Base-by-base conservation (phyloP, 2,329 filamentous ascomycete genomes). In the Nothopassalora personata region DNA sequence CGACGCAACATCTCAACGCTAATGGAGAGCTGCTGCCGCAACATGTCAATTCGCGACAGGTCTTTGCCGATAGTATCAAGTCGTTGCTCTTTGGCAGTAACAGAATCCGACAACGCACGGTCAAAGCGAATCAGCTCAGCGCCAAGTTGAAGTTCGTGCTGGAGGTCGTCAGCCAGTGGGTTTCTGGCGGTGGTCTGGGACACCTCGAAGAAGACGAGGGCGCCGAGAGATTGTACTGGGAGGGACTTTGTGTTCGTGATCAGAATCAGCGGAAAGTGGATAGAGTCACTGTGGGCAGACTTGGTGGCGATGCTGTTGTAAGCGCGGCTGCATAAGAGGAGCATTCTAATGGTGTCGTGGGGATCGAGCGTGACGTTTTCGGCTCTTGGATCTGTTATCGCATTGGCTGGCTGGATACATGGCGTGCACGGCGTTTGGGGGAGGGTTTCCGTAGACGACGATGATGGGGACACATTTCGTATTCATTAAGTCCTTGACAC, bases 131-230 rank as follows among this genome's bases (percentile, higher is more conserved):
- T 71, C 83, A 86, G 64, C 84, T 93, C 70, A 83, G 86, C 34
- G 80, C 80, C 66, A 93, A 93, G 77, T 81, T 93, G 58, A 81
- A 85, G 60, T 92, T 92, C 70, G 84, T 92, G 67, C 80, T 82
- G 64, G 75, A 81, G 54, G 81, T 90, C 15, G 80, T 91, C 10
- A 81, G 81, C 63, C 87, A 90, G 71, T 93, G 89, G 89, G 82
- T 85, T 11, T 68, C 71, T 57, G 86, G 88, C 66, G 86, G 84
- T 3, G 89, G 89, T 1, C 74, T 92, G 33, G 89, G 89, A 2
- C 72, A 75, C 59, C 63, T 76, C 15, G 67, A 70, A 8, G 66
- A 65, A 15, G 64, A 66, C 51, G 70, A 72, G 9, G 70, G 57
- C 60, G 68, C 45, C 6, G 60, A 66, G 46, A 67, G 59, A 30